Evolutionary conservation across 2,329 filamentous ascomycete species (phyloP).

Genomic region (Cladosporium sp.): DNA sequence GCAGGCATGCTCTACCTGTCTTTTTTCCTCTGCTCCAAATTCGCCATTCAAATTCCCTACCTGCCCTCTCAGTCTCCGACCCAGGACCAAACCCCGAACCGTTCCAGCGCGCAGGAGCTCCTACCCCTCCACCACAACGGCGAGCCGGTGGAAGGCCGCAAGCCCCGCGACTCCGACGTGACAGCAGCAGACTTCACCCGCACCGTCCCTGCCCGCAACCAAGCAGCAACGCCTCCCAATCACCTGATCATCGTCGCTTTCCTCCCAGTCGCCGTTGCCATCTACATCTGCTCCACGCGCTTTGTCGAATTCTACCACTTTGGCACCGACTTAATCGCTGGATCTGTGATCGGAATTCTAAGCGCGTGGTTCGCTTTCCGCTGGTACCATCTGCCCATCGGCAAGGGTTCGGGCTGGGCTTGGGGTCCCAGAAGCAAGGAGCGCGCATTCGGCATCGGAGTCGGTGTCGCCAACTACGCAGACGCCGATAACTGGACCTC

Average conservation of each 20-base stretch:
- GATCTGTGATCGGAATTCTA: slow-evolving; percentile 70
- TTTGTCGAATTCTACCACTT: slow-evolving; percentile 88
- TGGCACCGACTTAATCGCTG: slow-evolving; percentile 86
- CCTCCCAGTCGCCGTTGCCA: slow-evolving; percentile 66
- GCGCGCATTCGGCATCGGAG: slow-evolving; percentile 66
- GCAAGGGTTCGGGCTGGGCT: slow-evolving; percentile 76
- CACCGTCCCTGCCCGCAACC: slow-evolving; percentile 45
- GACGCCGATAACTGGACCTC: slow-evolving; percentile 11
- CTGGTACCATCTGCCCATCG: slow-evolving; percentile 79
- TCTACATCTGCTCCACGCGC: slow-evolving; percentile 79
- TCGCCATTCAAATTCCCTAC: slow-evolving; percentile 68
- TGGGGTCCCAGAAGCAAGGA: slow-evolving; percentile 74
- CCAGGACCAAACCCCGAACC: neutral
- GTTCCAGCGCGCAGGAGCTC: slow-evolving; percentile 19
- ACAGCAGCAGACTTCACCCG: slow-evolving; percentile 15
- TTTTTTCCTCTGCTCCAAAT: slow-evolving; percentile 80
- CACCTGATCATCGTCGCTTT: slow-evolving; percentile 69
- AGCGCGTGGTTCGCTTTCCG: slow-evolving; percentile 72
- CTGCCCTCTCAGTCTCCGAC: slow-evolving; percentile 47
- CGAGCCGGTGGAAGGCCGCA: slow-evolving; percentile 6
- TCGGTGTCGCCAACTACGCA: slow-evolving; percentile 33
- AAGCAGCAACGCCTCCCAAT: slow-evolving; percentile 76
- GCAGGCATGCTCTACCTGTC: slow-evolving; percentile 79
- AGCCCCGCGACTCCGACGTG: slow-evolving; percentile 9
- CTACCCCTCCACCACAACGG: slow-evolving; percentile 24